Evolutionary conservation across 2,329 filamentous ascomycete species (phyloP).

Genomic region (Pezicula radicicola): DNA sequence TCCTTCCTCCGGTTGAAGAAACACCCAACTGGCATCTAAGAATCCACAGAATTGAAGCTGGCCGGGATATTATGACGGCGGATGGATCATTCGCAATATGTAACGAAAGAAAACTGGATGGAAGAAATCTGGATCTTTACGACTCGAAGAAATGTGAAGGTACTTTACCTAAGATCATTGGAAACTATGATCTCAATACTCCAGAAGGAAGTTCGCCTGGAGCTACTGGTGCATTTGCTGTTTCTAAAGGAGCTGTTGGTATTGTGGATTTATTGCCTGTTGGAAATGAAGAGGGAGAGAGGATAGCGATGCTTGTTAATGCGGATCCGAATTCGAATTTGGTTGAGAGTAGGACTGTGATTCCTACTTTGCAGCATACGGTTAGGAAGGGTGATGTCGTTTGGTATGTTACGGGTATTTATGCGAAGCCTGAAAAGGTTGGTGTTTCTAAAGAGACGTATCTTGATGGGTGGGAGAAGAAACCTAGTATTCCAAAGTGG

Average conservation of each 20-base stretch:
- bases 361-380: constrained; percentile 66
- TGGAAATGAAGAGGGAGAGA: constrained; percentile 16
- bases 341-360: constrained; percentile 66
- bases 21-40: constrained; percentile 70
- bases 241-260: constrained; percentile 51
- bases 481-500: constrained; percentile 59
- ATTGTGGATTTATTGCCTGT: constrained; percentile 47
- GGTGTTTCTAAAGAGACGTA: constrained; percentile 50
- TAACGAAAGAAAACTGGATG: constrained; percentile 46
- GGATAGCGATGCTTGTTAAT: constrained; percentile 62
- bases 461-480: constrained; percentile 57
- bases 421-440: constrained; percentile 60
- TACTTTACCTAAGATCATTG: constrained; percentile 52
- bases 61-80: constrained; percentile 63
- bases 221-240: constrained; percentile 50
- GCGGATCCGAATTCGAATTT: constrained; percentile 79
- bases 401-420: constrained; percentile 71
- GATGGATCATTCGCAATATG: constrained; percentile 73
- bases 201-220: constrained; percentile 52
- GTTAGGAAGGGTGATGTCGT: constrained; percentile 52
- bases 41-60: constrained; percentile 58
- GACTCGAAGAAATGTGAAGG: constrained; percentile 44
- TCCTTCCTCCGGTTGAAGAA: constrained; percentile 56
- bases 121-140: constrained; percentile 49
- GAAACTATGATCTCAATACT: constrained; percentile 56